These are phyloP conservation scores for Calonectria fujianensis DNA, from an alignment of 2,329 filamentous ascomycete species.

Conservation along the genomic window DNA sequence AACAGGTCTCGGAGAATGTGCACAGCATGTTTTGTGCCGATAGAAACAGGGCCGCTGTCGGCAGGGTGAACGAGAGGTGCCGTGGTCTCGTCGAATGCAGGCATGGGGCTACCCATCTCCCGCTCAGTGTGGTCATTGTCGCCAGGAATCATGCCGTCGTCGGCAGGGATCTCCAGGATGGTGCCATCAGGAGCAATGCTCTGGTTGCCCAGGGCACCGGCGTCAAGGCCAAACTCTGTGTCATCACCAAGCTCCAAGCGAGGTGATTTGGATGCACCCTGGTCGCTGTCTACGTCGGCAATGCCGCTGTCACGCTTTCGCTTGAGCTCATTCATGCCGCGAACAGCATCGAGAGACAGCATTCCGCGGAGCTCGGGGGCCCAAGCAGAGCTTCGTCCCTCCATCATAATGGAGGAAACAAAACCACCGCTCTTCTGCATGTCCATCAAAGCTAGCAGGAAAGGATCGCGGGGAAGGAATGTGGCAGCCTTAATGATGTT, in stretches of 20 bases:
- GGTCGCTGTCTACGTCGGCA: slow-evolving; percentile 84
- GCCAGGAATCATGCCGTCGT: slow-evolving; percentile 68
- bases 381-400: slow-evolving; percentile 86
- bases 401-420: slow-evolving; percentile 89
- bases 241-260: slow-evolving; percentile 82
- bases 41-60: slow-evolving; percentile 89
- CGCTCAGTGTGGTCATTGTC: slow-evolving; percentile 69
- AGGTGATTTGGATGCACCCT: slow-evolving; percentile 79
- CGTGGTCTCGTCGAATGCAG: slow-evolving; percentile 87
- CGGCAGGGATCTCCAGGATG: slow-evolving; percentile 78
- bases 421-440: slow-evolving; percentile 95
- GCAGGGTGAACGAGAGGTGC: slow-evolving; percentile 85
- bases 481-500: slow-evolving; percentile 89
- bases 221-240: slow-evolving; percentile 70
- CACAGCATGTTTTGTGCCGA: slow-evolving; percentile 96
- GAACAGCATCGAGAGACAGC: slow-evolving; percentile 88
- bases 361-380: slow-evolving; percentile 95
- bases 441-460: slow-evolving; percentile 90
- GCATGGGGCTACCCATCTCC: slow-evolving; percentile 67
- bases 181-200: slow-evolving; percentile 76
- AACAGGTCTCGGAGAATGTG: slow-evolving; percentile 94
- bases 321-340: slow-evolving; percentile 87
- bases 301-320: slow-evolving; percentile 94
- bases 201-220: slow-evolving; percentile 70
- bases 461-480: slow-evolving; percentile 90